Percentiles rank a stretch among this genome's conserved stretches.
Conservation (phyloP, 129 eudicot genomes). For the Ambrosia trifida region DNA sequence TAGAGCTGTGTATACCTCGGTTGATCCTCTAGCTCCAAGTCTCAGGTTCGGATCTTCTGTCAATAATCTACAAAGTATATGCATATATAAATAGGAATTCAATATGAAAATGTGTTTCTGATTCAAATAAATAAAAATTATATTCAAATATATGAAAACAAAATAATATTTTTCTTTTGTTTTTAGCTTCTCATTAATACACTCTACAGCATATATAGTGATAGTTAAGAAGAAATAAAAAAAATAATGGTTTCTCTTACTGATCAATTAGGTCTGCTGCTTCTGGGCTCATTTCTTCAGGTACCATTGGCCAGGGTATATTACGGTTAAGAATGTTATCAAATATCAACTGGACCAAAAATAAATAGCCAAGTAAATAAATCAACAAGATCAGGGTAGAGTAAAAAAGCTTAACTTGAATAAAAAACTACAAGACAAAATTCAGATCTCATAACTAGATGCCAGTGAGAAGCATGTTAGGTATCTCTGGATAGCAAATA, state of each 20-base stretch:
- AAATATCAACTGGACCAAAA: slow-evolving; percentile 68
- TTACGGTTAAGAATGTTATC: slow-evolving; percentile 92
- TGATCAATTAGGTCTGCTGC: slow-evolving; percentile 83
- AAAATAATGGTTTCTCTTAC: slow-evolving; percentile 45
- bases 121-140: neutral
- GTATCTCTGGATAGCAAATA: no score
- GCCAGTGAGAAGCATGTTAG: neutral
- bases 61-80: slow-evolving; percentile 56
- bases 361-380: slow-evolving; percentile 23
- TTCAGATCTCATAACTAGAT: neutral
- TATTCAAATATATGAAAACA: slow-evolving; percentile 8
- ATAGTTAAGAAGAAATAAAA: neutral
- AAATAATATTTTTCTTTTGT: slow-evolving; percentile 8
- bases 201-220: neutral
- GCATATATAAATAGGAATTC: slow-evolving; percentile 7
- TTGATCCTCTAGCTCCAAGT: slow-evolving; percentile 96
- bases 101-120: neutral
- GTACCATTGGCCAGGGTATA: slow-evolving; percentile 94
- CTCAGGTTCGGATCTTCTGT: slow-evolving; percentile 98
- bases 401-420: neutral
- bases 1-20: slow-evolving; percentile 53
- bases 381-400: slow-evolving; percentile 13
- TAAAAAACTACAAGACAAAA: slow-evolving; percentile 10
- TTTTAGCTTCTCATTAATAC: neutral
- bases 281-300: slow-evolving; percentile 92